These are phyloP conservation scores for Neurospora sublineolata DNA, from an alignment of 495 filamentous ascomycete species.

Conservation along the genomic window DNA sequence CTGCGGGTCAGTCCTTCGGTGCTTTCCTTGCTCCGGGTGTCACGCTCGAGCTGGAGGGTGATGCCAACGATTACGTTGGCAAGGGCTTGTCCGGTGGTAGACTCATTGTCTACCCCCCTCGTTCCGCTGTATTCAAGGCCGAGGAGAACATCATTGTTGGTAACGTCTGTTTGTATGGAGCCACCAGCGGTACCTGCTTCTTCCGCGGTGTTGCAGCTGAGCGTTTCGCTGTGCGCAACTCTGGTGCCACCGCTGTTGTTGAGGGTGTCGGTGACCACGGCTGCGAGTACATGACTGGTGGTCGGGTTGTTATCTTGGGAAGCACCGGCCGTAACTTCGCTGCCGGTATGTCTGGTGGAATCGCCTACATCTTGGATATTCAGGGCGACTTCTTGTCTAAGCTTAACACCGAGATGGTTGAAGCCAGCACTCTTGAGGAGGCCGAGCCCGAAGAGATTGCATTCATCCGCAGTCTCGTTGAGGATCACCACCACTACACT, in stretches of 20 bases:
- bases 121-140: constrained; percentile 86
- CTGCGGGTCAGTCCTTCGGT: constrained; percentile 95
- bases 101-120: constrained; percentile 91
- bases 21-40: constrained; percentile 91
- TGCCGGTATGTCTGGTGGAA: constrained; percentile 98
- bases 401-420: constrained; percentile 98
- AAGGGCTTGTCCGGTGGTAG: constrained; percentile 95
- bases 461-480: constrained; percentile 84
- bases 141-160: constrained; percentile 97
- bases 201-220: constrained; percentile 97
- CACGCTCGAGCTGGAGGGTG: constrained; percentile 93
- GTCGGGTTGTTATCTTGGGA: constrained; percentile 81
- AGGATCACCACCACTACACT: constrained; percentile 99
- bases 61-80: constrained; percentile 96
- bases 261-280: constrained; percentile 97
- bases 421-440: constrained; percentile 78
- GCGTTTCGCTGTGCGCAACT: constrained; percentile 97
- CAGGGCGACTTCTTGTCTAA: constrained; percentile 85
- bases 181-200: constrained; percentile 86
- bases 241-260: constrained; percentile 89
- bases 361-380: constrained; percentile 93
- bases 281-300: constrained; percentile 99
- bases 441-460: constrained; percentile 68
- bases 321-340: constrained; percentile 98
- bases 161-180: constrained; percentile 96